phyloP scores from a whole-genome alignment of 805 yeast species.

The Saccharomycopsis malanga region DNA sequence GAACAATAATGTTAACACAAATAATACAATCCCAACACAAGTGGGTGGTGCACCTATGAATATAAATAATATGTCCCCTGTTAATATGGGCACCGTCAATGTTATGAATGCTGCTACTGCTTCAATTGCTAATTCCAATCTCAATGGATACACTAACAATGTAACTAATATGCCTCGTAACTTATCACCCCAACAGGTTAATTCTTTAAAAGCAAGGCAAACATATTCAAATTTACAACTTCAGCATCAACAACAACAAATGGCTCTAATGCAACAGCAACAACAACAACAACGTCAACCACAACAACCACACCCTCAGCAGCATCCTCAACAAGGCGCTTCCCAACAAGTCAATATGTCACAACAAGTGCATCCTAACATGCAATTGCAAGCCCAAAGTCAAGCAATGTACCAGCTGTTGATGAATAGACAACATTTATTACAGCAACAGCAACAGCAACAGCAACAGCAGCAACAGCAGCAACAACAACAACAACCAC shows the following conservation, averaged over 20 bases:
- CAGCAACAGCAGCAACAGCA: constrained; percentile 1
- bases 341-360: background rate
- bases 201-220: constrained; percentile 16
- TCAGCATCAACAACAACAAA: constrained; percentile 17
- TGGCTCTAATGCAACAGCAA: constrained; percentile 11
- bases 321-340: constrained; percentile 1
- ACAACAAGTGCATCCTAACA: background rate
- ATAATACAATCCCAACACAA: too few relatives aligned
- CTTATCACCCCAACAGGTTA: constrained; percentile 10
- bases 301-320: constrained; percentile 5
- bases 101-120: constrained; percentile 22
- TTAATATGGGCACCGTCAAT: constrained; percentile 7
- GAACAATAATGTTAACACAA: background rate
- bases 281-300: constrained; percentile 7
- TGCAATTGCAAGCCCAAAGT: background rate
- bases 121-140: constrained; percentile 16
- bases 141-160: background rate
- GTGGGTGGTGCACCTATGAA: too few relatives aligned
- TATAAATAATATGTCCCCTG: constrained; percentile 2
- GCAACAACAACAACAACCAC: background rate
- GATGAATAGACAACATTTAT: background rate
- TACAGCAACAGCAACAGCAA: constrained; percentile 10
- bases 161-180: constrained; percentile 1
- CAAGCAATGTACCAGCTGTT: background rate
- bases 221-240: constrained; percentile 12